Conservation (phyloP, 352 stramenopile genomes). For the Peronosclerospora sorghi region DNA sequence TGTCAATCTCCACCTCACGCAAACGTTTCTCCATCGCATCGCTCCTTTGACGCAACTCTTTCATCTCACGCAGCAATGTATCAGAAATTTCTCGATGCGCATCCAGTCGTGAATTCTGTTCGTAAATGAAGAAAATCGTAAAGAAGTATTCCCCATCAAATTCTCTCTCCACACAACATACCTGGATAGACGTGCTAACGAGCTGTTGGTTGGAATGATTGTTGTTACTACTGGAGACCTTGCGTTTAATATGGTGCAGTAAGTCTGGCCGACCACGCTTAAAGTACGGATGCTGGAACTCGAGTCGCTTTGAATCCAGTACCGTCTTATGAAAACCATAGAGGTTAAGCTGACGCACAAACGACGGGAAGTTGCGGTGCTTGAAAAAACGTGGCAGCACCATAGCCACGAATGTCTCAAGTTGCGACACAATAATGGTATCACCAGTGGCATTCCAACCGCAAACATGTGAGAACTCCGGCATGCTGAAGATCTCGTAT, state of each 20-base stretch:
- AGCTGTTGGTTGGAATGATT: constrained; percentile 37
- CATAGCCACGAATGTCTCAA: constrained; percentile 71
- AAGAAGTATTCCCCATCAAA: neutral
- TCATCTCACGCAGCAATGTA: constrained; percentile 74
- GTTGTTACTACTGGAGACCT: constrained; percentile 53
- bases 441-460: constrained; percentile 86
- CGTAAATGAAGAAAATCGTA: constrained; percentile 2
- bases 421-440: constrained; percentile 87
- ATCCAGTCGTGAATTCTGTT: constrained; percentile 55
- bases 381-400: constrained; percentile 88
- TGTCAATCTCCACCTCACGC: constrained; percentile 77
- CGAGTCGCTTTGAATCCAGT: constrained; percentile 85
- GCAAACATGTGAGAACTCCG: constrained; percentile 73
- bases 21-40: constrained; percentile 84
- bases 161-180: constrained; percentile 1
- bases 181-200: constrained; percentile 47
- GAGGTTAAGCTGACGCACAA: constrained; percentile 90
- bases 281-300: constrained; percentile 91
- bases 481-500: constrained; percentile 89
- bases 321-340: constrained; percentile 91
- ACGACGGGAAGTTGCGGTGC: constrained; percentile 90
- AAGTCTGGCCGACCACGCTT: constrained; percentile 78
- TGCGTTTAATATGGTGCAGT: constrained; percentile 83
- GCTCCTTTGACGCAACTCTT: constrained; percentile 67
- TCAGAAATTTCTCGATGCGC: constrained; percentile 70